Base-by-base conservation (phyloP, 106 monocot species). In the Agapanthus africanus region DNA sequence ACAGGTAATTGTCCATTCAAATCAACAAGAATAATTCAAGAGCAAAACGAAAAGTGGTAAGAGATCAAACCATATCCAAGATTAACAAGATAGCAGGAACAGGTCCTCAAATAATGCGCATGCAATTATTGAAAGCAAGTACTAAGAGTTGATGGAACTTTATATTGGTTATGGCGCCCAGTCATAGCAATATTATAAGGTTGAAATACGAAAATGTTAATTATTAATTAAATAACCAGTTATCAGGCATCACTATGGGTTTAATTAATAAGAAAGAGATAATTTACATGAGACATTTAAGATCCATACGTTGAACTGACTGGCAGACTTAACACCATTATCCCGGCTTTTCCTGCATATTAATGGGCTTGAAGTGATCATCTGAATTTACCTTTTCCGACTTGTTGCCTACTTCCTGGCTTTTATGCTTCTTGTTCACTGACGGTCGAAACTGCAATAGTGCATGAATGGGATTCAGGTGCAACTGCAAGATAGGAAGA, bases 401-500 rank as follows among this genome's bases (percentile, higher is more conserved):
- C 1, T 50, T 70, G 37, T 34, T 22, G 40, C 22, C 44, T 32
- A 40, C 39, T 63, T 74, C 74, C 52, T 36, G 4, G 21, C 14
- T 67, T 46, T 40, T 46, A 42, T 42, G 49, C 39, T 72, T 75
- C 59, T 7, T 37, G 46, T 78, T 35, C 69, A 81, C 74, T 69
- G 76, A 78, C 22, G 94, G 84, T 31, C 90, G 72, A 77, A 94
- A 68, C 63, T 90, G 94, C 73, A 94, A 78, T 68, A 87, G 74
- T 80, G 78, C 80, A 77, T 85, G 65, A 74, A 94, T 64, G 66
- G 87, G 87, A 77, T 86, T 94, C 76, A 94, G 74, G 84, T 90
- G 79, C 66, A 94, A 66, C 94, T 94, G 84, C 74, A 90, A 82
- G 40, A 77, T 60, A 27, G 66, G 69, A 37, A 73, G 54, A 67